Conservation (phyloP, 495 filamentous ascomycete genomes). For the Friedmanniomyces simplex region DNA sequence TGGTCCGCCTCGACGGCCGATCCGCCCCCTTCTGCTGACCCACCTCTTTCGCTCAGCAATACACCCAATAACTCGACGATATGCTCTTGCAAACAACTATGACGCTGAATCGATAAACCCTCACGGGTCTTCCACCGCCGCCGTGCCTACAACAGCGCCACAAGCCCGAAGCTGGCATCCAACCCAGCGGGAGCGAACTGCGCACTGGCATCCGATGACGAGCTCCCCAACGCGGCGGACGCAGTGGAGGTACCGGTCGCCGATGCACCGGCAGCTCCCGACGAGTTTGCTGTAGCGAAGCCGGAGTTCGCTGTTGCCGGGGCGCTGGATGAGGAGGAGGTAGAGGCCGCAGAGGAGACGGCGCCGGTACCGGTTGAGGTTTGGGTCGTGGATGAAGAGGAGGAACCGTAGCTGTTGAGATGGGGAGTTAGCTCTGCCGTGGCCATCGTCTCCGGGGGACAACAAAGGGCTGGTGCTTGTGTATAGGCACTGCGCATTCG, state of each 20-base stretch:
- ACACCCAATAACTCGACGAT: too few relatives aligned
- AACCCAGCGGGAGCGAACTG: conserved; percentile 1
- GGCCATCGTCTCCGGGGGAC: too few relatives aligned
- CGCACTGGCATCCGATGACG: background rate
- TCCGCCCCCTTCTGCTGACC: too few relatives aligned
- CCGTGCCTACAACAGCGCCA: conserved; percentile 6
- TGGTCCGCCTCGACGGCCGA: too few relatives aligned
- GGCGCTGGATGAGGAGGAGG: background rate
- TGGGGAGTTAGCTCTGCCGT: too few relatives aligned
- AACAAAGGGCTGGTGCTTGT: too few relatives aligned
- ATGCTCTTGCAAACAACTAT: too few relatives aligned
- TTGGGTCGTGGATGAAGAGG: conserved; percentile 1
- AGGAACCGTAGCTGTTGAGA: too few relatives aligned
- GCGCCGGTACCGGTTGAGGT: conserved; percentile 3
- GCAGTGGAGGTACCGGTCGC: background rate
- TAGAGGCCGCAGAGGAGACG: background rate
- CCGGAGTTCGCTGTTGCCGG: background rate
- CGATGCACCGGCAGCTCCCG: background rate
- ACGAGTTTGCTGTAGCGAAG: background rate
- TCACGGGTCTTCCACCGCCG: too few relatives aligned
- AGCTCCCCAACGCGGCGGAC: background rate
- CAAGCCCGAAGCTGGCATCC: conserved; percentile 3
- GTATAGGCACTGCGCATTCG: too few relatives aligned
- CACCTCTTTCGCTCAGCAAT: too few relatives aligned
- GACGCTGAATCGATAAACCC: too few relatives aligned